Conservation (phyloP, 768 basidiomycete genomes). For the Termitomyces heimii region DNA sequence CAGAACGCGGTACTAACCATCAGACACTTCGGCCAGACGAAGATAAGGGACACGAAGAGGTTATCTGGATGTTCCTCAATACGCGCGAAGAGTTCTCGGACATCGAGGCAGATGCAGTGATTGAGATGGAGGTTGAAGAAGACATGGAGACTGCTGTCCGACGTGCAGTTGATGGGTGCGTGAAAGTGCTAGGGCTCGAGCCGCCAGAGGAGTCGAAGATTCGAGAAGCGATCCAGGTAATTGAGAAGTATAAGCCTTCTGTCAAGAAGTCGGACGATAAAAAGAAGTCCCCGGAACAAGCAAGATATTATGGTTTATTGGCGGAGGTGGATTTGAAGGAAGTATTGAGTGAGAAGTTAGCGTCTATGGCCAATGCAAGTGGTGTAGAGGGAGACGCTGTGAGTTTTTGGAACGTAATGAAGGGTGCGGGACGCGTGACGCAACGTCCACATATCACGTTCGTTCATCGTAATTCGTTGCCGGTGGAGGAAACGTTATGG, state of each 20-base stretch:
- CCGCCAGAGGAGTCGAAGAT: constrained; percentile 53
- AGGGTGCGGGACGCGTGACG: constrained; percentile 40
- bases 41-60: constrained; percentile 56
- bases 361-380: constrained; percentile 12
- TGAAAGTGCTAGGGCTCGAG: constrained; percentile 45
- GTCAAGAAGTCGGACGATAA: constrained; percentile 23
- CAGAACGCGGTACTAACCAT: constrained; percentile 76
- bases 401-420: constrained; percentile 48
- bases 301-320: constrained; percentile 76
- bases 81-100: constrained; percentile 52
- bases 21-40: constrained; percentile 66
- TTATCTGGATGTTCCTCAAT: constrained; percentile 78
- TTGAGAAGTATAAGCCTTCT: constrained; percentile 32
- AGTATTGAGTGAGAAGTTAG: constrained; percentile 39
- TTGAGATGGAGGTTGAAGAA: constrained; percentile 59
- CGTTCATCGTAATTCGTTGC: constrained; percentile 56
- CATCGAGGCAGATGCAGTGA: constrained; percentile 47
- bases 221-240: constrained; percentile 45
- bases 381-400: constrained; percentile 20
- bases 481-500: constrained; percentile 31
- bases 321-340: constrained; percentile 62
- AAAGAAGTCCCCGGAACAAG: constrained; percentile 26
- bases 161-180: constrained; percentile 54
- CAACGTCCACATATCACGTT: constrained; percentile 80
- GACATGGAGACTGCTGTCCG: constrained; percentile 47